These are phyloP conservation scores for Suillus subaureus DNA, from an alignment of 768 basidiomycete species.

Conservation along the genomic window DNA sequence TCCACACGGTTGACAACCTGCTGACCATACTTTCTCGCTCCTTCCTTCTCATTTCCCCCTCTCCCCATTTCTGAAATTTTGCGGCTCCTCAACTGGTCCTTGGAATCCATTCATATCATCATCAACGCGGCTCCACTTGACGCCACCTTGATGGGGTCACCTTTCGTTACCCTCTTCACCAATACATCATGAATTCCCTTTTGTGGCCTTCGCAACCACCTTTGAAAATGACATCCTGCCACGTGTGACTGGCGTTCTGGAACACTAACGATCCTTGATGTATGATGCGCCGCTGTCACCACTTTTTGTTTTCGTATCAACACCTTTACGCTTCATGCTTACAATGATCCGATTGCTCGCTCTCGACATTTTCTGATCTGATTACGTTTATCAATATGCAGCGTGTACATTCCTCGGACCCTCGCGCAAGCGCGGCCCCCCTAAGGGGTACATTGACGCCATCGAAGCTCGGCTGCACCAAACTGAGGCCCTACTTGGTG, in stretches of 20 bases:
- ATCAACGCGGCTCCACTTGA: conserved; percentile 3
- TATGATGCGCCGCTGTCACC: background rate
- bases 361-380: conserved; percentile 1
- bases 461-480: conserved; percentile 91
- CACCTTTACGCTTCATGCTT: background rate
- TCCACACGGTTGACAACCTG: conserved; percentile 11
- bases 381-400: conserved; percentile 27
- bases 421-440: conserved; percentile 81
- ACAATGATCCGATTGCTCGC: background rate
- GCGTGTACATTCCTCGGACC: conserved; percentile 81
- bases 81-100: conserved; percentile 2
- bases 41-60: background rate
- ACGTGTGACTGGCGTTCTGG: background rate
- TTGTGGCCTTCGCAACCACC: conserved; percentile 6
- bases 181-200: conserved; percentile 4
- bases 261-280: background rate
- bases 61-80: conserved; percentile 6
- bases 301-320: background rate
- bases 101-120: background rate
- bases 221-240: background rate
- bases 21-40: conserved; percentile 10
- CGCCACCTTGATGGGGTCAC: background rate
- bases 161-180: conserved; percentile 2
- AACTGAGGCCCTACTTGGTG: conserved; percentile 86
- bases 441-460: conserved; percentile 95